Evolutionary conservation across 306 rosid species (phyloP), one percentile per base, ranked within the genome.

Genomic region (Delonix regia): DNA sequence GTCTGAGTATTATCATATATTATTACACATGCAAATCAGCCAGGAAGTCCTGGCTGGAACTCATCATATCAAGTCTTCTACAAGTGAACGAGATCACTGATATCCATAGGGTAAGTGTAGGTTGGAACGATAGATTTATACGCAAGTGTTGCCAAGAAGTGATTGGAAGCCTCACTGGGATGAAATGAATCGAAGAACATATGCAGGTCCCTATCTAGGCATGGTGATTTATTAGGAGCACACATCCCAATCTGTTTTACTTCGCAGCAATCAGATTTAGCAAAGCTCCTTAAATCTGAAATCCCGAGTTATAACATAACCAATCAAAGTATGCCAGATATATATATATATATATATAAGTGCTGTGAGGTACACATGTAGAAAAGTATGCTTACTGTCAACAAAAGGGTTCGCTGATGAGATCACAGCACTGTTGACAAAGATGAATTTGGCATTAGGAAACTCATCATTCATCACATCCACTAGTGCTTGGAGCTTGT

Each of bases 181-280:
- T 87, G 91, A 81, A 69, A 77, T 48, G n/a, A 70, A 76, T 87
- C 88, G 60, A 77, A 87, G 65, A 82, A 87, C 12, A 39, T 5
- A 30, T 34, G 13, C 0, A 24, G 12, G 5, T n/a, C 30, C 73
- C 91, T 83, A 0, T 38, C 12, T 4, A 0, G 0, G 84, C 88
- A 87, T 25, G 88, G 78, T 34, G 71, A 10, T 69, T 52, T 4
- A 22, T 62, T 15, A 16, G 72, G 73, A 1, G 16, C 8, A 72
- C 91, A 85, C 44, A 19, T 79, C 9, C 88, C 88, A 27, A 21
- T 21, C 0, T 28, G 4, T 19, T 61, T 77, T 16, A 66, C 69
- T 74, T 45, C 21, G 78, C 91, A 87, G 69, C 91, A 87, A 16
- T 9, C 9, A 30, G 12, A 5, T 56, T 8, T 3, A 1, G 0